These are phyloP conservation scores for Collybiopsis confluens DNA, from an alignment of 768 basidiomycete genomes.

Conservation along the genomic window DNA sequence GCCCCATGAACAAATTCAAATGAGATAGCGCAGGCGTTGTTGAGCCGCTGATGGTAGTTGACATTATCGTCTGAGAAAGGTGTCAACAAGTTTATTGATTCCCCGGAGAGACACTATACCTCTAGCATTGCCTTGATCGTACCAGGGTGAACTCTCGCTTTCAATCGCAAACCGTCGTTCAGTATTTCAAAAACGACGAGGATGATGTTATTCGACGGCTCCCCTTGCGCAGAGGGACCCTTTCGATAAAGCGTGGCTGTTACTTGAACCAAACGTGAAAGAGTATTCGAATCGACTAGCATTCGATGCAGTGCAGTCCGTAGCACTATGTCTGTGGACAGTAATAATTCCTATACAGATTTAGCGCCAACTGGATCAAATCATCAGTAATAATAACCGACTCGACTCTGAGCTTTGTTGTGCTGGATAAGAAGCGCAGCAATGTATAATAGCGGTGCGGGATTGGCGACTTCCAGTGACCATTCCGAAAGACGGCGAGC, in stretches of 20 bases:
- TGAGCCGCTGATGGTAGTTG: slow-evolving; percentile 22
- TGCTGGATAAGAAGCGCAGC: slow-evolving; percentile 50
- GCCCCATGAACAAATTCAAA: slow-evolving; percentile 27
- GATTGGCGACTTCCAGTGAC: slow-evolving; percentile 42
- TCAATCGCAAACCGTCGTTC: slow-evolving; percentile 49
- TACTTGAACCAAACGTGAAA: slow-evolving; percentile 46
- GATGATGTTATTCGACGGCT: slow-evolving; percentile 29
- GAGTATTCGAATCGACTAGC: slow-evolving; percentile 33
- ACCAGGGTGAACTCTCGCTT: slow-evolving; percentile 42
- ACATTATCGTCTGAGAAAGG: slow-evolving; percentile 22
- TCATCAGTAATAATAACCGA: slow-evolving; percentile 22
- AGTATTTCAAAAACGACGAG: slow-evolving; percentile 47
- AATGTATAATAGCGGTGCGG: slow-evolving; percentile 52
- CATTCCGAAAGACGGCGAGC: slow-evolving; percentile 59
- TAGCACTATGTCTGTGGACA: slow-evolving; percentile 56
- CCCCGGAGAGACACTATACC: slow-evolving; percentile 28
- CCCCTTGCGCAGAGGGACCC: slow-evolving; percentile 20
- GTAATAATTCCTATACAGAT: slow-evolving; percentile 49
- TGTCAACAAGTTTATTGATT: neutral
- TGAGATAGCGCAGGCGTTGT: slow-evolving; percentile 27
- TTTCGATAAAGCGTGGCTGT: slow-evolving; percentile 42
- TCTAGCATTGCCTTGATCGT: slow-evolving; percentile 52
- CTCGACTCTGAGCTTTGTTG: slow-evolving; percentile 56
- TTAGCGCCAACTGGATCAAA: slow-evolving; percentile 3
- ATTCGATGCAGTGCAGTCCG: slow-evolving; percentile 50